phyloP scores from a whole-genome alignment of 192 early-diverging fungal species.

The Coemansia sp. region DNA sequence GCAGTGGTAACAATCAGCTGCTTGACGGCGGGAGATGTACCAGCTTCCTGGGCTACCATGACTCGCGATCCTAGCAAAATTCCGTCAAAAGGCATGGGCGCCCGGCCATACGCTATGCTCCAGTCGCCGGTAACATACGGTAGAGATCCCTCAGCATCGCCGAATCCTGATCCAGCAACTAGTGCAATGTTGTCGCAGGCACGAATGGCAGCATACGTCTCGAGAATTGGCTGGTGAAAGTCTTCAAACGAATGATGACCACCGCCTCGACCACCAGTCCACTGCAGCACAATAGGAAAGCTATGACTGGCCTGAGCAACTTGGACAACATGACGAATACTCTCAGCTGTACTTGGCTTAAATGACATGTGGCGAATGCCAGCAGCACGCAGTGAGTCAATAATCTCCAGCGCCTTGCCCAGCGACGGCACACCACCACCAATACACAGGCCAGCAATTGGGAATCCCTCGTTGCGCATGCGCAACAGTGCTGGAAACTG shows the following conservation, averaged over 20 bases:
- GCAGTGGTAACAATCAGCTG: slow-evolving; percentile 82
- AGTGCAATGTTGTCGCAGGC: slow-evolving; percentile 77
- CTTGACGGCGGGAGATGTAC: slow-evolving; percentile 77
- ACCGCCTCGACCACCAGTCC: slow-evolving; percentile 95
- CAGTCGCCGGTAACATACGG: slow-evolving; percentile 95
- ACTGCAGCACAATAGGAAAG: slow-evolving; percentile 89
- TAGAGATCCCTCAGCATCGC: slow-evolving; percentile 80
- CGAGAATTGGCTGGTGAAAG: slow-evolving; percentile 73
- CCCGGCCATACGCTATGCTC: slow-evolving; percentile 71
- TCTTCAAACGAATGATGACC: slow-evolving; percentile 98
- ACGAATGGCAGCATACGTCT: slow-evolving; percentile 61
- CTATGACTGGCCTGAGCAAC: slow-evolving; percentile 81
- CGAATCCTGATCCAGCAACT: slow-evolving; percentile 90
- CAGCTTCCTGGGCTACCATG: slow-evolving; percentile 89
- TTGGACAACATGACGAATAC: slow-evolving; percentile 78
- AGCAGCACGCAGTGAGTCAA: slow-evolving; percentile 68
- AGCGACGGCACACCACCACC: slow-evolving; percentile 89
- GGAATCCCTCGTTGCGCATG: slow-evolving; percentile 80
- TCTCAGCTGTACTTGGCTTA: slow-evolving; percentile 78
- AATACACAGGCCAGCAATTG: slow-evolving; percentile 84
- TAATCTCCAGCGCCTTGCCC: slow-evolving; percentile 79
- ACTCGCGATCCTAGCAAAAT: slow-evolving; percentile 89
- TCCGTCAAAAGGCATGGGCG: slow-evolving; percentile 96
- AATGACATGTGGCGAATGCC: slow-evolving; percentile 80
- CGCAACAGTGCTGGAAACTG: slow-evolving; percentile 81